Conservation (phyloP, 2,329 filamentous ascomycete species). For the Talaromyces verruculosus region DNA sequence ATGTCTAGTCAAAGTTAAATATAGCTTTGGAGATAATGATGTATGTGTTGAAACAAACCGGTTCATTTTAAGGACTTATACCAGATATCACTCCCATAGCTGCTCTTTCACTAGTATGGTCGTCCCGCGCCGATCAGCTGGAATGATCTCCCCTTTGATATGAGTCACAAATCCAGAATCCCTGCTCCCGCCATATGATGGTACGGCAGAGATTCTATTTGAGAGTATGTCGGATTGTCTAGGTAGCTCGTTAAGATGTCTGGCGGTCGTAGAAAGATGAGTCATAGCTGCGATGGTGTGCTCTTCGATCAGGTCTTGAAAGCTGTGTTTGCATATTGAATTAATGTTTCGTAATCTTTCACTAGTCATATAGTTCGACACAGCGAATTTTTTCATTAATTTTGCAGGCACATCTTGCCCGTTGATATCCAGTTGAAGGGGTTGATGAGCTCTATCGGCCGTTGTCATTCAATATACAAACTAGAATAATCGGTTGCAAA, state of each 20-base stretch:
- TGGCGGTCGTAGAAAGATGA: background rate
- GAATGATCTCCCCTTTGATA: slow-evolving; percentile 28
- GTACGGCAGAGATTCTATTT: background rate
- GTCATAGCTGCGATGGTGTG: background rate
- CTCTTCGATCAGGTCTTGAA: slow-evolving; percentile 4
- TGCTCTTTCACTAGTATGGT: background rate
- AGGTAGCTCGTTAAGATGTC: background rate
- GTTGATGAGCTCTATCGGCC: background rate
- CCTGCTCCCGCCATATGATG: background rate
- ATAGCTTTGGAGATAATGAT: too few relatives aligned
- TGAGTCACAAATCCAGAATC: background rate
- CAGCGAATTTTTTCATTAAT: slow-evolving; percentile 1
- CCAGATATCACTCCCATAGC: background rate
- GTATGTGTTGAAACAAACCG: too few relatives aligned
- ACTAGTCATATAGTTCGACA: background rate
- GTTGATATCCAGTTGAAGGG: slow-evolving; percentile 11
- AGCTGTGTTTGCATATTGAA: background rate
- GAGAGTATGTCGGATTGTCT: background rate
- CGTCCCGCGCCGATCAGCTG: slow-evolving; percentile 26
- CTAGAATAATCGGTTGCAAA: background rate
- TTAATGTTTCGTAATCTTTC: background rate
- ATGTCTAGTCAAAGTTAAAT: too few relatives aligned
- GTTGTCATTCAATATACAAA: background rate
- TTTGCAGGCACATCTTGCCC: slow-evolving; percentile 10
- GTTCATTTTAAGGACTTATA: background rate